Conservation (phyloP, 176 grass and related monocot species). For the Triticum dicoccoides region DNA sequence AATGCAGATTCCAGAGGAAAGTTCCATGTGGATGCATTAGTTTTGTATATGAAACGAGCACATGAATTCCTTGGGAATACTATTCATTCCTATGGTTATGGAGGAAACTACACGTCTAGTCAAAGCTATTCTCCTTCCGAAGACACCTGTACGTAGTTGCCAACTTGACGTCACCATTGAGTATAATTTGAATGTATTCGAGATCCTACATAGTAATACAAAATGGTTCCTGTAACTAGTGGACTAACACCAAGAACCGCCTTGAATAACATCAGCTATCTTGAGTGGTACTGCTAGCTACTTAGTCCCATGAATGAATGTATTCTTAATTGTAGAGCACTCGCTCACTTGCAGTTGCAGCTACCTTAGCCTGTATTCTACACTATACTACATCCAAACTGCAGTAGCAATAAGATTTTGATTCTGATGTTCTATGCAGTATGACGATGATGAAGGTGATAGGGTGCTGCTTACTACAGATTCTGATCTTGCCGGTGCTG, state of each 20-base stretch:
- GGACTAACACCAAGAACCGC: not conserved
- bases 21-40: no score
- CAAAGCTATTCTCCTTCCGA: not conserved
- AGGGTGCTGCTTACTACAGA: conserved; percentile 70
- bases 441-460: conserved; percentile 96
- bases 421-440: conserved; percentile 47
- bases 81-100: no score
- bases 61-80: no score
- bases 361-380: not conserved
- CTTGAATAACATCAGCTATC: not conserved
- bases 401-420: not conserved
- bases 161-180: not conserved
- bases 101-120: no score
- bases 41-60: no score
- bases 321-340: not conserved
- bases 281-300: not conserved
- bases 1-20: no score
- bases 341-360: not conserved
- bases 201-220: conserved; percentile 3
- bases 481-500: conserved; percentile 72
- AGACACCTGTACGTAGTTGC: not conserved
- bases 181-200: not conserved
- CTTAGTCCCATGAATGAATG: not conserved
- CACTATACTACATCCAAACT: not conserved
- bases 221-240: not conserved